Evolutionary conservation across 495 filamentous ascomycete species (phyloP).

Genomic region (Penicillium salamii): DNA sequence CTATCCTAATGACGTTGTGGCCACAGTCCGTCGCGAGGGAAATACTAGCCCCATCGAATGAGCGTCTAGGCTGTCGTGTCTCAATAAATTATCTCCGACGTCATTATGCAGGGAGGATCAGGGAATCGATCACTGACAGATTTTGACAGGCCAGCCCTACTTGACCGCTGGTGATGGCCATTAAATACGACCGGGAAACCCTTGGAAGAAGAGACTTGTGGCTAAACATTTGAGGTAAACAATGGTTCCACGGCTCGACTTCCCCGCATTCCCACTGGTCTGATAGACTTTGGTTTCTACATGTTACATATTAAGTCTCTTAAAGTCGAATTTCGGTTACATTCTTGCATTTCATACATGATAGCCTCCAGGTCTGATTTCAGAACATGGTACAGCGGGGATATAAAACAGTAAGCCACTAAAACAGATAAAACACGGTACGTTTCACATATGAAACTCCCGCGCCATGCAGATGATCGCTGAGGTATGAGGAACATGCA

Average conservation of each 20-base stretch:
- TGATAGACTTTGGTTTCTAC: not conserved
- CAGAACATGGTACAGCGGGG: conserved; percentile 14
- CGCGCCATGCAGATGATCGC: conserved; percentile 6
- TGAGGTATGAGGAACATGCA: conserved; percentile 1
- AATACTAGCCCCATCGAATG: conserved; percentile 1
- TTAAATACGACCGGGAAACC: not conserved
- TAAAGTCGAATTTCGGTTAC: too few species aligned
- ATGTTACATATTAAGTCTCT: too few species aligned
- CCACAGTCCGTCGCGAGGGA: not conserved
- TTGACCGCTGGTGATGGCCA: not conserved
- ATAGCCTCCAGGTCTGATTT: too few species aligned
- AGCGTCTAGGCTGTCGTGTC: not conserved
- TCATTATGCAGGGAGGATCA: conserved; percentile 20
- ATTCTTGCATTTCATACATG: too few species aligned
- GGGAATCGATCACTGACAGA: not conserved
- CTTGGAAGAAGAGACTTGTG: not conserved
- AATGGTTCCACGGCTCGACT: conserved; percentile 23
- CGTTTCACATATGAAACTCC: not conserved
- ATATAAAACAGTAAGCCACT: conserved; percentile 16
- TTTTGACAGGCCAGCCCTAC: conserved; percentile 13
- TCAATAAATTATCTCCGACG: conserved; percentile 7
- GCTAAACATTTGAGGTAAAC: conserved; percentile 6
- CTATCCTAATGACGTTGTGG: conserved; percentile 1
- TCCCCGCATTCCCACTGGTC: conserved; percentile 7
- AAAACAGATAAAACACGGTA: conserved; percentile 6